Base-by-base conservation (phyloP, 2,329 filamentous ascomycete species). In the Phialocephala sp. region DNA sequence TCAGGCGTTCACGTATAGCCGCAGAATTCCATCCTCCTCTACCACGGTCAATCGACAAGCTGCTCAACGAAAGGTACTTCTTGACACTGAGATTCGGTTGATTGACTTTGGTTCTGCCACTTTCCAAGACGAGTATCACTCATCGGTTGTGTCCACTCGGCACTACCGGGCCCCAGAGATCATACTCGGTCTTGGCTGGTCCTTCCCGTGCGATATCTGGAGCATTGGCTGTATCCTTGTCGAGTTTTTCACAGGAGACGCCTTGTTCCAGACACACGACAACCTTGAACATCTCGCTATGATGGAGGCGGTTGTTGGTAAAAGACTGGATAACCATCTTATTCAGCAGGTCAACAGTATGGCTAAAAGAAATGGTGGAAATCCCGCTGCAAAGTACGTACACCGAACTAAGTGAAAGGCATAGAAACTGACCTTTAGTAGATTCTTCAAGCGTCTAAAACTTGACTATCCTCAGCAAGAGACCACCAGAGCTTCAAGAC, bases 51-150 rank as follows among this genome's bases (percentile, higher is more conserved):
- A 80, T 68, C 84, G 88, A 15, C 85, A 88, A 73, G 87, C 88
- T 9, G 86, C 83, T 1, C 88, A 90, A 71, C 82, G 89, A 39
- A 83, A 84, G 66, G 89, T 91, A 0, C 80, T 91, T 2, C 79
- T 91, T 4, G 87, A 91, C 70, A 90, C 88, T 0, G 88, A 91
- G 74, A 91, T 91, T 68, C 82, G 88, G 36, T 79, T 91, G 2
- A 91, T 91, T 70, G 89, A 91, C 72, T 91, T 91, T 73, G 89
- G 89, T 15, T 91, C 88, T 1, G 89, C 89, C 8, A 91, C 89
- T 0, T 91, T 91, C 74, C 87, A 91, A 73, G 88, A 91, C 67
- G 89, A 91, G 72, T 91, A 91, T 69, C 89, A 91, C 72, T 90
- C 88, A 0, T 90, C 88, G 0, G 88, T 91, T 3, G 89, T 91